Conservation (phyloP, 345 rosid genomes). For the Turritis glabra region DNA sequence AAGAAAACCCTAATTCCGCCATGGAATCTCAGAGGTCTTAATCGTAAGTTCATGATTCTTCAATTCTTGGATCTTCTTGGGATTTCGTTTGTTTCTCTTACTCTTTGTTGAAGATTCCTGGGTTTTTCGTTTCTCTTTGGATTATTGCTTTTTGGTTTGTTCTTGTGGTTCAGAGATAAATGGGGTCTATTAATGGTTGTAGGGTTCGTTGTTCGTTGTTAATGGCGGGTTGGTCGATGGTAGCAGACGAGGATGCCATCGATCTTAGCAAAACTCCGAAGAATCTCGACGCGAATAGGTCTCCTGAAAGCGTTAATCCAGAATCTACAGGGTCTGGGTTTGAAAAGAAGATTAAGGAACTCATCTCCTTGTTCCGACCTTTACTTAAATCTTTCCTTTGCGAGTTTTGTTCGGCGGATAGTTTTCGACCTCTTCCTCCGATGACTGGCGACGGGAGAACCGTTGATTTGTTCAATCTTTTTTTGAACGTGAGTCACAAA, state of each 20-base stretch:
- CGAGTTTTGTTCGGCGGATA: slow-evolving; percentile 33
- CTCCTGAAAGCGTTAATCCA: neutral
- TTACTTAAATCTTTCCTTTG: slow-evolving; percentile 36
- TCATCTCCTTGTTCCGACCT: slow-evolving; percentile 34
- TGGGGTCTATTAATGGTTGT: slow-evolving; percentile 36
- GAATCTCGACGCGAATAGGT: slow-evolving; percentile 11
- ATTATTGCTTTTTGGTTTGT: neutral
- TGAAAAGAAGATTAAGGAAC: slow-evolving; percentile 27
- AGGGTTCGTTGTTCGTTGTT: slow-evolving; percentile 42
- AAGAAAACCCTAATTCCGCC: slow-evolving; percentile 26
- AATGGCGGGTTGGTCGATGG: slow-evolving; percentile 57
- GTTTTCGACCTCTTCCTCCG: slow-evolving; percentile 47
- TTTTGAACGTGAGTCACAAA: slow-evolving; percentile 48
- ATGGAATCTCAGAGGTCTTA: slow-evolving; percentile 14
- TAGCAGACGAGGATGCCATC: slow-evolving; percentile 34
- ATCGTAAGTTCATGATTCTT: slow-evolving; percentile 5
- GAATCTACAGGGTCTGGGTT: slow-evolving; percentile 11
- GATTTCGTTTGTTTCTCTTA: neutral
- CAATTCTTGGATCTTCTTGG: slow-evolving; percentile 2
- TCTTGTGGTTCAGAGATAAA: neutral
- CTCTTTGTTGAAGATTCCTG: neutral
- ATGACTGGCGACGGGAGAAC: slow-evolving; percentile 55
- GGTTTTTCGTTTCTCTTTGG: neutral
- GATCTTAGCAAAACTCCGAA: slow-evolving; percentile 33
- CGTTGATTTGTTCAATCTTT: slow-evolving; percentile 57